Conservation (phyloP, 805 yeast species). For the Wickerhamiella dianesei region DNA sequence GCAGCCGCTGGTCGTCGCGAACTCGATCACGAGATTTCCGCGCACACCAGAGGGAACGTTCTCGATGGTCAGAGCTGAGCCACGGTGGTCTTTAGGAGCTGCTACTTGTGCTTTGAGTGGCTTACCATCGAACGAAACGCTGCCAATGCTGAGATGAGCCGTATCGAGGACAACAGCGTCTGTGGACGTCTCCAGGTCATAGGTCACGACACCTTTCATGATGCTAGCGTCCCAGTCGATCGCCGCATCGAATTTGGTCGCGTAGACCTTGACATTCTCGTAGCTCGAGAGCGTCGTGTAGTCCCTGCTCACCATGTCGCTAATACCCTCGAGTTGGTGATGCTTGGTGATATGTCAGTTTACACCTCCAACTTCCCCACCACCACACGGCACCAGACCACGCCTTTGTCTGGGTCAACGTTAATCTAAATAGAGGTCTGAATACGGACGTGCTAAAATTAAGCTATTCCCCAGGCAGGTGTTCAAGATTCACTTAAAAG, state of each 20-base stretch:
- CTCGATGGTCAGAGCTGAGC: constrained; percentile 30
- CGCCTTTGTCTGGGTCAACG: too few species aligned
- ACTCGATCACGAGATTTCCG: constrained; percentile 30
- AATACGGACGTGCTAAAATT: too few species aligned
- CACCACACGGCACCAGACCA: too few species aligned
- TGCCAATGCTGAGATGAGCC: constrained; percentile 40
- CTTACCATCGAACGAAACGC: constrained; percentile 33
- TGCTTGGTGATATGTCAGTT: background rate
- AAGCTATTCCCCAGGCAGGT: too few species aligned
- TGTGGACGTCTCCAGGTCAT: constrained; percentile 27
- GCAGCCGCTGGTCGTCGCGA: constrained; percentile 56
- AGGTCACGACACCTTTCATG: constrained; percentile 44
- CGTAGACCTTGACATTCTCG: constrained; percentile 33
- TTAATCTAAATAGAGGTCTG: too few species aligned
- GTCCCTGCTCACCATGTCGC: too few species aligned
- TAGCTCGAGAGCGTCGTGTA: constrained; percentile 55
- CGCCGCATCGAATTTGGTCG: constrained; percentile 40
- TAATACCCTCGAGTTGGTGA: background rate
- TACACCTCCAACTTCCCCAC: background rate
- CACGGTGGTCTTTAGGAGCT: constrained; percentile 29
- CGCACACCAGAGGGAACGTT: constrained; percentile 10
- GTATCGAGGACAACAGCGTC: constrained; percentile 47
- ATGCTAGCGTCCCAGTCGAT: constrained; percentile 42
- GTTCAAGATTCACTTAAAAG: too few species aligned
- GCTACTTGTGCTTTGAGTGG: constrained; percentile 22